A percentile compares a stretch with the other conserved stretches of the same genome.
Conservation (phyloP, 768 basidiomycete genomes). For the Floccularia luteovirens region DNA sequence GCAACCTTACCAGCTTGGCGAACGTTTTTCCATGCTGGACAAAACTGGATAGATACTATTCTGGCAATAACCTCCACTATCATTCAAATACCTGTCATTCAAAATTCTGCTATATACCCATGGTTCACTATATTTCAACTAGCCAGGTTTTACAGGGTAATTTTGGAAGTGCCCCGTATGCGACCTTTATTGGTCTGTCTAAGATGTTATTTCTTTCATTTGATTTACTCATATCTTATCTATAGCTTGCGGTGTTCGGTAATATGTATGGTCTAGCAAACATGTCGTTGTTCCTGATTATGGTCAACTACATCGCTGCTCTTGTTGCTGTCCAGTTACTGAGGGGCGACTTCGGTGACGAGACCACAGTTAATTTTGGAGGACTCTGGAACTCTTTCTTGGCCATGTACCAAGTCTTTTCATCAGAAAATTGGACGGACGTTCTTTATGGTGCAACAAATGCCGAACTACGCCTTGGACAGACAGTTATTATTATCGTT, state of each 20-base stretch:
- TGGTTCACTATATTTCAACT: slow-evolving; percentile 92
- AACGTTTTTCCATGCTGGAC: slow-evolving; percentile 53
- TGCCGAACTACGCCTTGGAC: slow-evolving; percentile 58
- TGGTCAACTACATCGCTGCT: slow-evolving; percentile 83
- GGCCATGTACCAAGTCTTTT: slow-evolving; percentile 83
- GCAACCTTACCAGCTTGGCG: slow-evolving; percentile 80
- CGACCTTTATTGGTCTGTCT: slow-evolving; percentile 69
- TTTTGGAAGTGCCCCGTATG: slow-evolving; percentile 87
- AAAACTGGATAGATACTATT: slow-evolving; percentile 70
- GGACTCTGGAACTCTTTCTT: slow-evolving; percentile 82
- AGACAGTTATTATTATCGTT: slow-evolving; percentile 60
- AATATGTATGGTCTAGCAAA: slow-evolving; percentile 87
- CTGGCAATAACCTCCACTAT: slow-evolving; percentile 70
- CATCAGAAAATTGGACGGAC: slow-evolving; percentile 92
- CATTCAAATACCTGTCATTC: slow-evolving; percentile 81
- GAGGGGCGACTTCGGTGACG: slow-evolving; percentile 65
- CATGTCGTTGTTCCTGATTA: slow-evolving; percentile 85
- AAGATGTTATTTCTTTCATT: not conserved
- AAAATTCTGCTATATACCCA: slow-evolving; percentile 55
- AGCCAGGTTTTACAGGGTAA: slow-evolving; percentile 84
- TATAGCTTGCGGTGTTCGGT: slow-evolving; percentile 80
- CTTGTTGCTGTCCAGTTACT: slow-evolving; percentile 80
- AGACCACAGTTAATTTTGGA: slow-evolving; percentile 62
- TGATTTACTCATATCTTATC: slow-evolving; percentile 2
- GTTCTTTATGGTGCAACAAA: slow-evolving; percentile 55